Base-by-base conservation (phyloP, 352 stramenopile genomes). In the Globisporangium emineosum region DNA sequence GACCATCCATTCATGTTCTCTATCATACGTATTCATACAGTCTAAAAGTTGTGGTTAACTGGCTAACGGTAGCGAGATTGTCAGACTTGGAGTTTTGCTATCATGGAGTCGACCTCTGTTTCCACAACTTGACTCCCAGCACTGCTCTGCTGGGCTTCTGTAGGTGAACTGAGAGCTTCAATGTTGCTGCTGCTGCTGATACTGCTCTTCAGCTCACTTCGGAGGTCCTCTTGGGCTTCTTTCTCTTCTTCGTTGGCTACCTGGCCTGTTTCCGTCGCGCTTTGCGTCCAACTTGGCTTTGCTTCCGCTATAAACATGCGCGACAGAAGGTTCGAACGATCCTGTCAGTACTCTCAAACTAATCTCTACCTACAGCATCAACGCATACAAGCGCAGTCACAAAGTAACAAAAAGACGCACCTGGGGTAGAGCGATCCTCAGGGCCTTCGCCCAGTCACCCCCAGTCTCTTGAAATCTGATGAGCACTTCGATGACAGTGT, bases 401-500 rank as follows among this genome's bases (percentile, higher is more conserved):
- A 53, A 29, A 0, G 37, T n/a, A 10, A 17, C 53, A 50, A 45
- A 45, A n/a, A n/a, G n/a, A n/a, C 57, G 17, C 66, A 91, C 82
- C 78, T 83, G 69, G 45, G 83, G 83, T 17, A 92, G 59, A 17
- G 74, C 72, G 49, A 76, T 62, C 2, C 76, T 72, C 21, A 92
- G 66, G 12, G 78, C 73, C 5, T 62, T 65, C n/a, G 56, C 52
- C 83, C 83, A 92, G 60, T 92, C 78, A 7, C 67, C 70, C 17
- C 35, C 37, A 15, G 67, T 54, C 56, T 75, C 67, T 29, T 71
- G 69, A 42, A 85, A 88, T 9, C 76, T 69, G 45, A 87, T 88
- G 37, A 92, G 73, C 57, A 90, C 81, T 32, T 91, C 83, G 19
- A 87, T 56, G 30, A 93, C 79, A 37, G 82, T 91, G 64, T 93